Evolutionary conservation across 495 filamentous ascomycete species (phyloP).

Genomic region (Penicillium odoratum): DNA sequence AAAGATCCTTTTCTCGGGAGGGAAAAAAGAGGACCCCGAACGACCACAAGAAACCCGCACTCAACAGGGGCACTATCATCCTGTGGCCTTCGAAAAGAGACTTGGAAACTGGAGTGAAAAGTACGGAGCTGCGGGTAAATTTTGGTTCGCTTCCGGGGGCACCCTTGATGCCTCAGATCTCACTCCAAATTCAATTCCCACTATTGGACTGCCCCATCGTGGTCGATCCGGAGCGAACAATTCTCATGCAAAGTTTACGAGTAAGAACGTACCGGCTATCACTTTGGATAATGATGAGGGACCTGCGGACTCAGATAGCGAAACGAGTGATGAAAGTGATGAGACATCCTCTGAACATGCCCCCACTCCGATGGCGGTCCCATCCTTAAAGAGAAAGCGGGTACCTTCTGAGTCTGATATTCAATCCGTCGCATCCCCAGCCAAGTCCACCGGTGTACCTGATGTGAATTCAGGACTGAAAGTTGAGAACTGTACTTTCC

Average conservation of each 20-base stretch:
- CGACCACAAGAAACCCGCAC: constrained; percentile 10
- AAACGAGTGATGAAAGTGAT: constrained; percentile 36
- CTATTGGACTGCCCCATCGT: constrained; percentile 40
- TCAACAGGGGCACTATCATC: constrained; percentile 48
- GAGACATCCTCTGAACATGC: constrained; percentile 27
- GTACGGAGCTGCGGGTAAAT: constrained; percentile 51
- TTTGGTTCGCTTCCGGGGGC: constrained; percentile 41
- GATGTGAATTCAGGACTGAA: constrained; percentile 22
- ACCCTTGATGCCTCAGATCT: constrained; percentile 8
- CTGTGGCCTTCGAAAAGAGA: constrained; percentile 47
- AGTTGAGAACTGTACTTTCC: constrained; percentile 38
- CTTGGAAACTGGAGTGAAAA: constrained; percentile 50
- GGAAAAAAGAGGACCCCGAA: constrained; percentile 12
- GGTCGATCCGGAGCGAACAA: constrained; percentile 11
- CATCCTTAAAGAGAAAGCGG: constrained; percentile 44
- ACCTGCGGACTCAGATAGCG: constrained; percentile 32
- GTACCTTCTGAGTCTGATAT: constrained; percentile 37
- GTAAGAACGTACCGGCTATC: constrained; percentile 14
- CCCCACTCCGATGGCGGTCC: constrained; percentile 18
- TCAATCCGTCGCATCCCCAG: constrained; percentile 33
- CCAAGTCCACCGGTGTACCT: constrained; percentile 22
- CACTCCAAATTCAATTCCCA: constrained; percentile 36
- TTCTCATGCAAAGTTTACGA: constrained; percentile 3
- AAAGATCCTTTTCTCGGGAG: constrained; percentile 44
- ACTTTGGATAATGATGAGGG: constrained; percentile 14